Conservation (phyloP, 1,284 basidiomycete genomes). For the Kalmanozyma brasiliensis region DNA sequence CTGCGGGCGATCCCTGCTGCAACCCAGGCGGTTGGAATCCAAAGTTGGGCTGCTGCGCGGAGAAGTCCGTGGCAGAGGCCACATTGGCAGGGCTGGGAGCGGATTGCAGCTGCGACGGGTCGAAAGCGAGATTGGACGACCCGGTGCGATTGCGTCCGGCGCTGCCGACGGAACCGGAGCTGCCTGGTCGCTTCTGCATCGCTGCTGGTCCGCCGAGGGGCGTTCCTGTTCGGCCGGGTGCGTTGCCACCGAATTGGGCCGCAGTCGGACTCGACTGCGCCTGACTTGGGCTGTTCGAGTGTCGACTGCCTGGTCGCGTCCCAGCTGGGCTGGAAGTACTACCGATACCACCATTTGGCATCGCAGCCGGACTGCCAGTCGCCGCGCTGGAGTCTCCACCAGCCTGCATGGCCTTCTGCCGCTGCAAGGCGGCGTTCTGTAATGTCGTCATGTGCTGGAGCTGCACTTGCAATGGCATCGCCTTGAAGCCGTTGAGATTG, state of each 20-base stretch:
- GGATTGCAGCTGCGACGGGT: slow-evolving; percentile 38
- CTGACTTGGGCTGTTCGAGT: slow-evolving; percentile 33
- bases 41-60: slow-evolving; percentile 22
- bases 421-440: slow-evolving; percentile 42
- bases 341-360: slow-evolving; percentile 24
- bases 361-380: slow-evolving; percentile 20
- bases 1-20: slow-evolving; percentile 21
- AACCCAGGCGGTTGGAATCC: slow-evolving; percentile 25
- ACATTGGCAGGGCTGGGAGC: slow-evolving; percentile 26
- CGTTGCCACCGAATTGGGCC: slow-evolving; percentile 10
- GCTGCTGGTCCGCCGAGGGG: slow-evolving; percentile 15
- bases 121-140: slow-evolving; percentile 28
- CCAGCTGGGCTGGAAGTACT: slow-evolving; percentile 18
- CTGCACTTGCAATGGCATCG: slow-evolving; percentile 49
- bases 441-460: slow-evolving; percentile 53
- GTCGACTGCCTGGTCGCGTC: slow-evolving; percentile 22
- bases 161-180: slow-evolving; percentile 38
- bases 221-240: slow-evolving; percentile 19
- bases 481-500: slow-evolving; percentile 39
- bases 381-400: slow-evolving; percentile 7
- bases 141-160: slow-evolving; percentile 31
- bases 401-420: slow-evolving; percentile 24
- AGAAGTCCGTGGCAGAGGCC: slow-evolving; percentile 19
- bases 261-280: slow-evolving; percentile 27
- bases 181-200: slow-evolving; percentile 32